Evolutionary conservation across 345 rosid species (phyloP).

Genomic region (Populus deltoides): DNA sequence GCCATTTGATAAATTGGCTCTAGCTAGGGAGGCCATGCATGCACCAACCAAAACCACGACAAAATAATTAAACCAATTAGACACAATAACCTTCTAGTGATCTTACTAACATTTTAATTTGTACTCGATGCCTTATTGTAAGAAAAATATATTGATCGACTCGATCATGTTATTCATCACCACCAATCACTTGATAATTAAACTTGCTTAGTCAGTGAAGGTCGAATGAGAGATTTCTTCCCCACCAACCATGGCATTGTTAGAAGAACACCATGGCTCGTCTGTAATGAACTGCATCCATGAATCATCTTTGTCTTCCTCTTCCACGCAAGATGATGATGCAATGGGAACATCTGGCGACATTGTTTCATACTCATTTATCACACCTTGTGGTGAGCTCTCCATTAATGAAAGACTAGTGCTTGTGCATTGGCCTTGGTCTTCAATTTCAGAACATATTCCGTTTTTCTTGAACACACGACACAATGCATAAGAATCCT

Average conservation of each 20-base stretch:
- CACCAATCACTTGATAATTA: not conserved
- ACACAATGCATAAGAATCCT: slow-evolving; percentile 89
- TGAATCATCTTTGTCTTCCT: slow-evolving; percentile 84
- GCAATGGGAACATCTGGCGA: slow-evolving; percentile 66
- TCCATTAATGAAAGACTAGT: slow-evolving; percentile 41
- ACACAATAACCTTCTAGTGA: not conserved
- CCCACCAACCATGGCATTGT: slow-evolving; percentile 1
- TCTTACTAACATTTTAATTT: not conserved
- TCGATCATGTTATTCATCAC: not conserved
- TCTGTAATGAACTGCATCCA: slow-evolving; percentile 99
- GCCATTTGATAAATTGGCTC: slow-evolving; percentile 6
- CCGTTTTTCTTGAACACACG: slow-evolving; percentile 96
- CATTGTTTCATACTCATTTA: slow-evolving; percentile 51
- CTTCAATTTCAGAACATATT: slow-evolving; percentile 64
- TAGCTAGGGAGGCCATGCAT: not conserved
- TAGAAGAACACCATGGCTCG: slow-evolving; percentile 76
- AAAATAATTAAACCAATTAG: slow-evolving; percentile 1
- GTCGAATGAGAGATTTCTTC: slow-evolving; percentile 14
- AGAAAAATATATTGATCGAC: not conserved
- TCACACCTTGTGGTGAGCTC: slow-evolving; percentile 28
- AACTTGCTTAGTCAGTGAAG: slow-evolving; percentile 5
- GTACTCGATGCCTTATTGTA: slow-evolving; percentile 1
- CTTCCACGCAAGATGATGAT: slow-evolving; percentile 52
- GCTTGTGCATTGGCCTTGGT: slow-evolving; percentile 46
- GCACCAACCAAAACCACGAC: not conserved